These are phyloP conservation scores for Mrakia blollopis DNA, from an alignment of 768 basidiomycete genomes.

Conservation along the genomic window DNA sequence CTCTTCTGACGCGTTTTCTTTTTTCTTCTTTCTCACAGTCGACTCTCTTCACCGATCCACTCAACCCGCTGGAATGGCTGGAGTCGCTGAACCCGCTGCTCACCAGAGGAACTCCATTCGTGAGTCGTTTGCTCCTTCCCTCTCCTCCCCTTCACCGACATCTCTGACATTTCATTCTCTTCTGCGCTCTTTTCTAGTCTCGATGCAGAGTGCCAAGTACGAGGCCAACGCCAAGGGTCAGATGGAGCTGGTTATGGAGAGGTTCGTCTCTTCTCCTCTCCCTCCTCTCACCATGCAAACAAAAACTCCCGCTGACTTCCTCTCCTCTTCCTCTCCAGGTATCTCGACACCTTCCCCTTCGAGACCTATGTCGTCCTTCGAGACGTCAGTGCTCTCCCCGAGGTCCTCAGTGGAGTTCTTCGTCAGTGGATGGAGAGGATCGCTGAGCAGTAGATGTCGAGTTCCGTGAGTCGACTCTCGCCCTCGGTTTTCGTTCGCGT, in stretches of 20 bases:
- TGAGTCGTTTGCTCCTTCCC: not conserved
- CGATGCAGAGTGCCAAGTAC: constrained; percentile 88
- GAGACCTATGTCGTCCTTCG: constrained; percentile 91
- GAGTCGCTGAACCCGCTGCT: constrained; percentile 26
- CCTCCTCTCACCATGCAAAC: not conserved
- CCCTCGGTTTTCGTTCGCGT: not conserved
- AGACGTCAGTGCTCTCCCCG: constrained; percentile 83
- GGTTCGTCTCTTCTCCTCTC: constrained; percentile 38
- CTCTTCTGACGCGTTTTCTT: not conserved
- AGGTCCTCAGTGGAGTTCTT: constrained; percentile 78
- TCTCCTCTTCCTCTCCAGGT: constrained; percentile 40
- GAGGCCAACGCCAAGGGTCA: constrained; percentile 64
- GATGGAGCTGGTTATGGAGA: constrained; percentile 79
- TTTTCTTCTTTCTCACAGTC: constrained; percentile 43
- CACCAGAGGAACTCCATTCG: constrained; percentile 64
- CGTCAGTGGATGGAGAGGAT: constrained; percentile 60
- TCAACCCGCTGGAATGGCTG: constrained; percentile 34
- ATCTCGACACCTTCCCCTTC: constrained; percentile 95
- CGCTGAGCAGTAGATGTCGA: not conserved
- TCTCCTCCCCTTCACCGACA: not conserved
- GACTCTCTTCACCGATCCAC: constrained; percentile 69
- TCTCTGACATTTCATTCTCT: not conserved
- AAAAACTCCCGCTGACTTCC: not conserved
- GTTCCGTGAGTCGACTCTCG: not conserved
- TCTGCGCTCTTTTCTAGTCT: constrained; percentile 45